A percentile compares a stretch with the other conserved stretches of the same genome.
Evolutionary conservation across 1,284 basidiomycete genomes (phyloP).

Genomic region (Cutaneotrichosporon sp.): DNA sequence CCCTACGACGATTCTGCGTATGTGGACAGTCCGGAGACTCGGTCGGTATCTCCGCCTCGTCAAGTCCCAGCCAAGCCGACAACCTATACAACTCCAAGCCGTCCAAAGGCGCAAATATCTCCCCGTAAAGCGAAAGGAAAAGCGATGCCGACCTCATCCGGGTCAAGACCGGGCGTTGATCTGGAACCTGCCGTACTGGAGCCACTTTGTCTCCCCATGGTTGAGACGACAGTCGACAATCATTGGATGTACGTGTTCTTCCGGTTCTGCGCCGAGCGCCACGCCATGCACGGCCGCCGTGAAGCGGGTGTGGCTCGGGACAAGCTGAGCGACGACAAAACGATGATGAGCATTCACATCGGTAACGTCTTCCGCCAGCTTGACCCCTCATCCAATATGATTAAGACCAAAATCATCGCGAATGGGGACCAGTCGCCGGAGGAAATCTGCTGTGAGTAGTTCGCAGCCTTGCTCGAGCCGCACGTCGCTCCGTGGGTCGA

Average conservation of each 20-base stretch:
- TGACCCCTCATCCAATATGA: constrained; percentile 16
- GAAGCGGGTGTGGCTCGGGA: constrained; percentile 20
- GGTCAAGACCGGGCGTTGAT: neutral
- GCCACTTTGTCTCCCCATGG: constrained; percentile 17
- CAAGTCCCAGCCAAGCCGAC: no score
- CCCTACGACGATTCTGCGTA: no score
- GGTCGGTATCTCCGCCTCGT: no score
- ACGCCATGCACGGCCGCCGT: constrained; percentile 24
- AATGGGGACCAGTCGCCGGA: constrained; percentile 24
- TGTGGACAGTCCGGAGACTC: no score
- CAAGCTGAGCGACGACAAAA: constrained; percentile 21
- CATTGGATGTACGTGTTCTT: constrained; percentile 31
- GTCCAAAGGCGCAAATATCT: no score
- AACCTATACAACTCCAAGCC: no score
- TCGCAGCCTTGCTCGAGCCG: no score
- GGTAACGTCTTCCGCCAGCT: constrained; percentile 33
- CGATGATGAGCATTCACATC: constrained; percentile 21
- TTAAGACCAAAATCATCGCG: constrained; percentile 17
- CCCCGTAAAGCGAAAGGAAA: no score
- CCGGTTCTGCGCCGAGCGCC: constrained; percentile 35
- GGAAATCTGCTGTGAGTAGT: constrained; percentile 32
- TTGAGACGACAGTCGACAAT: constrained; percentile 18
- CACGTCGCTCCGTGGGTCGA: no score
- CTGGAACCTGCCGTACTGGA: constrained; percentile 5
- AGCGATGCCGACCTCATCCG: no score